Percentiles rank a stretch among this genome's conserved stretches.
These are phyloP conservation scores for Eimeria acervulina DNA, from an alignment of 169 alveolate species.

Conservation along the genomic window DNA sequence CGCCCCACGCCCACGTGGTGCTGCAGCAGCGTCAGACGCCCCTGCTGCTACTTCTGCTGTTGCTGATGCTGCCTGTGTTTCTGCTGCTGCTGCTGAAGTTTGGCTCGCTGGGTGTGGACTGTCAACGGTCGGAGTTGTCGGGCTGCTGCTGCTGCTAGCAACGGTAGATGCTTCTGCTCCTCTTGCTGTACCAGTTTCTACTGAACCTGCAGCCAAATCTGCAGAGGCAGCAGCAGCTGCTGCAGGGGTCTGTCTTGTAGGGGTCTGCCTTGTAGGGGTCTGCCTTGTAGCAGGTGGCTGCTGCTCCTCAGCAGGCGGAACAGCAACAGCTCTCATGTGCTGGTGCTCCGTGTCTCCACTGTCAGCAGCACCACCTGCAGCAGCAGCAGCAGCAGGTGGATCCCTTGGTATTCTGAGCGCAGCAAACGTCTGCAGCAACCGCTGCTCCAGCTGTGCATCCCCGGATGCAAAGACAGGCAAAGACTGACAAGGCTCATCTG, in stretches of 20 bases:
- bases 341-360: neutral
- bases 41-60: neutral
- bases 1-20: slow-evolving; percentile 28
- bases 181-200: neutral
- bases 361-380: neutral
- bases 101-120: neutral
- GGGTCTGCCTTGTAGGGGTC: too few relatives aligned
- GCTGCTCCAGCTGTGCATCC: slow-evolving; percentile 30
- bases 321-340: neutral
- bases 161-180: neutral
- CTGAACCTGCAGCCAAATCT: neutral
- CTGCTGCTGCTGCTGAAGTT: neutral
- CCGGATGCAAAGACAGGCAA: slow-evolving; percentile 63
- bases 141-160: slow-evolving; percentile 8
- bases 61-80: neutral
- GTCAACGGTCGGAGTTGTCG: neutral
- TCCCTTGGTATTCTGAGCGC: slow-evolving; percentile 27
- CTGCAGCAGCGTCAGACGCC: neutral
- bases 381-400: slow-evolving; percentile 16
- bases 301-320: neutral
- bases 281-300: neutral
- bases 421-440: slow-evolving; percentile 67
- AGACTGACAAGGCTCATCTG: neutral
- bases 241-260: neutral
- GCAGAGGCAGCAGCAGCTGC: slow-evolving; percentile 10